These are phyloP conservation scores for Dipteronia sinensis DNA, from an alignment of 345 rosid genomes.

Conservation along the genomic window DNA sequence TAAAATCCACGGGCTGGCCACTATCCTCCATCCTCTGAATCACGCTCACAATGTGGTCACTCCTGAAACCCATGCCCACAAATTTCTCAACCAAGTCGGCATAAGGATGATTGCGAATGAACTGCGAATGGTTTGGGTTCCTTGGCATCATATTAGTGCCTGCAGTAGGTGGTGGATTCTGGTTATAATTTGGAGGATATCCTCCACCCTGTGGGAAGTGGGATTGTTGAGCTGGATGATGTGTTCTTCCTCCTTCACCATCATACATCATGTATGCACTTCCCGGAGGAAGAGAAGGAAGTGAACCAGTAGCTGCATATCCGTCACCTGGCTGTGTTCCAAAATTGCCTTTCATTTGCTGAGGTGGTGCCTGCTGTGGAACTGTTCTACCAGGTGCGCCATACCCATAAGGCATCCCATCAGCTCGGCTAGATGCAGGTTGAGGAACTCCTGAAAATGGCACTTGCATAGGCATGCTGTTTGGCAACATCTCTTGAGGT, in stretches of 20 bases:
- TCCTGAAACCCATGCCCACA: slow-evolving; percentile 91
- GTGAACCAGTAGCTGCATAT: slow-evolving; percentile 58
- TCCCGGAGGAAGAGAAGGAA: slow-evolving; percentile 53
- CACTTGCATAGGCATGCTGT: slow-evolving; percentile 72
- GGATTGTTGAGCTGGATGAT: slow-evolving; percentile 54
- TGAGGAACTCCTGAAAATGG: slow-evolving; percentile 76
- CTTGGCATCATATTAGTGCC: slow-evolving; percentile 46
- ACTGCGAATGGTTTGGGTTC: slow-evolving; percentile 52
- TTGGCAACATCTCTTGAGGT: slow-evolving; percentile 61
- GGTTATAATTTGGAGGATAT: slow-evolving; percentile 52
- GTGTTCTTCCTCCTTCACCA: slow-evolving; percentile 61
- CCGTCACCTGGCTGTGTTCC: slow-evolving; percentile 65
- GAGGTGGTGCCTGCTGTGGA: slow-evolving; percentile 69
- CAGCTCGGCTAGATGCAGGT: slow-evolving; percentile 57
- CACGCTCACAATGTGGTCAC: slow-evolving; percentile 66
- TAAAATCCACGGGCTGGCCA: slow-evolving; percentile 87
- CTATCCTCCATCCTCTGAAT: slow-evolving; percentile 96
- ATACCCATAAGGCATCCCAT: slow-evolving; percentile 68
- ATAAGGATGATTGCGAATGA: slow-evolving; percentile 63
- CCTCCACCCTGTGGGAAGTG: slow-evolving; percentile 79
- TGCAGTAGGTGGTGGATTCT: slow-evolving; percentile 47
- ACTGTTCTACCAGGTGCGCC: slow-evolving; percentile 53
- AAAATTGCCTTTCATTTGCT: slow-evolving; percentile 64
- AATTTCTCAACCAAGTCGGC: slow-evolving; percentile 81
- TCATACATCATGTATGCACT: slow-evolving; percentile 79